phyloP scores from a whole-genome alignment of 78 protist species.

The Neovahlkampfia damariscottae region DNA sequence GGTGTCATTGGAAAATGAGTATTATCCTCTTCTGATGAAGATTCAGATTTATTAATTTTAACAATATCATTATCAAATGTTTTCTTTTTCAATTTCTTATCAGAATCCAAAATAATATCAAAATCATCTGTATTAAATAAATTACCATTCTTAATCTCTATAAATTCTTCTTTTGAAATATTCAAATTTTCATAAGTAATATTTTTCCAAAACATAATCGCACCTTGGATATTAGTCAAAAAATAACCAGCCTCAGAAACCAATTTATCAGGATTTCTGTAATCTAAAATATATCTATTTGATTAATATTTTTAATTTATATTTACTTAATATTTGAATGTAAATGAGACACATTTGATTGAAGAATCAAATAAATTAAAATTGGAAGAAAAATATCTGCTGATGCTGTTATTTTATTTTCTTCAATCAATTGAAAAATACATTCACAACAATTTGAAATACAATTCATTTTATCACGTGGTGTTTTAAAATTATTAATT shows the following conservation, averaged over 20 bases:
- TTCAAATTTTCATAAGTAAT: background rate
- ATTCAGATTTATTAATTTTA: too few species aligned
- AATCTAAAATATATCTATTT: constrained; percentile 12
- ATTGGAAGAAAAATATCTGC: constrained; percentile 67
- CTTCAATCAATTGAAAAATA: constrained; percentile 12
- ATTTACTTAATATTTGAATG: constrained; percentile 40
- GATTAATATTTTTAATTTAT: too few species aligned
- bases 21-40: too few species aligned
- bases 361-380: constrained; percentile 50
- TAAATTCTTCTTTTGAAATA: background rate
- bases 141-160: background rate
- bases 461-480: constrained; percentile 64
- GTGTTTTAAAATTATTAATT: constrained; percentile 39
- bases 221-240: background rate
- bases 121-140: background rate
- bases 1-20: too few species aligned
- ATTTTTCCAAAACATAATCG: background rate
- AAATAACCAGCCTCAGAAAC: background rate
- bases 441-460: constrained; percentile 59
- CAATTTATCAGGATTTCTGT: background rate
- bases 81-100: too few species aligned
- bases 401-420: background rate
- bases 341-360: constrained; percentile 49
- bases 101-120: too few species aligned
- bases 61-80: too few species aligned